A percentile compares a stretch with the other conserved stretches of the same genome.
Evolutionary conservation across 1,284 basidiomycete species (phyloP).

Genomic region (Pseudozyma sp.): DNA sequence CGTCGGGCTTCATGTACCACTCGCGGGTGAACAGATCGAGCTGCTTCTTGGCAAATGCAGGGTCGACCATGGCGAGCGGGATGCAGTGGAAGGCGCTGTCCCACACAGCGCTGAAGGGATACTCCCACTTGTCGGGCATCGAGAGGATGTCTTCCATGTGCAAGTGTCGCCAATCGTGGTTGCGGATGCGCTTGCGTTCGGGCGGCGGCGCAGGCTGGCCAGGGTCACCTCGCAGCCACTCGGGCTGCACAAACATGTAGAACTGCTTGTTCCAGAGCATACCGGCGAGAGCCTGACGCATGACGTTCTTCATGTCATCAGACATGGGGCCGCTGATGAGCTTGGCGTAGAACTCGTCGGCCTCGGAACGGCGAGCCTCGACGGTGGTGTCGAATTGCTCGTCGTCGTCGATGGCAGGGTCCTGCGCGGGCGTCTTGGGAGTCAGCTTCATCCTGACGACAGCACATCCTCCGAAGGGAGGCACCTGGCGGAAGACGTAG

Average conservation of each 20-base stretch:
- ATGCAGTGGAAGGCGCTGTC: conserved; percentile 99
- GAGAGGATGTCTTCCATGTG: conserved; percentile 94
- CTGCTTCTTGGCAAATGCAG: conserved; percentile 95
- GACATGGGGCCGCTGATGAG: conserved; percentile 78
- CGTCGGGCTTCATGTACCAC: conserved; percentile 98
- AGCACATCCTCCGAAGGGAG: conserved; percentile 89
- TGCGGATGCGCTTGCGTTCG: conserved; percentile 85
- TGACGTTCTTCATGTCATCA: conserved; percentile 93
- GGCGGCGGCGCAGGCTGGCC: conserved; percentile 93
- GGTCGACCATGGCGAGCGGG: conserved; percentile 93
- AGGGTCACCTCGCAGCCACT: conserved; percentile 94
- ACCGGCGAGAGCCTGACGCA: conserved; percentile 95
- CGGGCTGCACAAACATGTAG: conserved; percentile 94
- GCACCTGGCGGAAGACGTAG: conserved; percentile 87
- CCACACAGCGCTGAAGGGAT: conserved; percentile 72
- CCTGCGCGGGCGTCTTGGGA: conserved; percentile 78
- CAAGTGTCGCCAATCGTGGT: conserved; percentile 82
- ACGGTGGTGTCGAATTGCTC: conserved; percentile 87
- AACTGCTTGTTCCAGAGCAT: conserved; percentile 99
- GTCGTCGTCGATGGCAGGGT: conserved; percentile 86
- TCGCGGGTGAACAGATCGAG: conserved; percentile 94
- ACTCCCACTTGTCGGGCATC: conserved; percentile 99
- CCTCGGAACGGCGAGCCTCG: conserved; percentile 82
- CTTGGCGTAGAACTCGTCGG: conserved; percentile 92
- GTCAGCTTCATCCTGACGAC: conserved; percentile 95